Evolutionary conservation across 1,284 basidiomycete genomes (phyloP).

Genomic region (Ganoderma resinaceum): DNA sequence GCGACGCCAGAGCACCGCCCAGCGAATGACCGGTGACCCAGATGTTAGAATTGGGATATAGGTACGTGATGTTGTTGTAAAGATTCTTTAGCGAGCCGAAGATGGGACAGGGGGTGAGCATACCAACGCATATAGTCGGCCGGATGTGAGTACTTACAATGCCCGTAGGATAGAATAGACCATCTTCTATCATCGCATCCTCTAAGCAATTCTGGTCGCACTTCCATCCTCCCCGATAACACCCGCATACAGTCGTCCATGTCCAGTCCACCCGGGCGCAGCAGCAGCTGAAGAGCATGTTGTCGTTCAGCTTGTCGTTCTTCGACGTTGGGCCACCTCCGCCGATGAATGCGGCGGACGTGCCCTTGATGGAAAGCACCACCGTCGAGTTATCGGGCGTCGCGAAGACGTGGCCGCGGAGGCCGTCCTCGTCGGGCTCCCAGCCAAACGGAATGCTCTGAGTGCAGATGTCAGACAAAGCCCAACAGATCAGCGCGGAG

Average conservation of each 20-base stretch:
- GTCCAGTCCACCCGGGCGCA: conserved; percentile 95
- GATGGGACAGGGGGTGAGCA: background rate
- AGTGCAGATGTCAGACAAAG: background rate
- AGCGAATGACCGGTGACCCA: conserved; percentile 94
- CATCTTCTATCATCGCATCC: conserved; percentile 80
- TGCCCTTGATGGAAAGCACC: conserved; percentile 94
- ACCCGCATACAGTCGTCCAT: conserved; percentile 96
- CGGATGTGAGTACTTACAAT: conserved; percentile 56
- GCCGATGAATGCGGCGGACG: conserved; percentile 82
- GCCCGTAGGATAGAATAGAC: conserved; percentile 89
- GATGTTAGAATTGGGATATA: conserved; percentile 93
- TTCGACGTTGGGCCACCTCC: conserved; percentile 85
- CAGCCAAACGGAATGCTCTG: conserved; percentile 91
- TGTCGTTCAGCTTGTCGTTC: conserved; percentile 96
- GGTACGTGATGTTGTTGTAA: conserved; percentile 92
- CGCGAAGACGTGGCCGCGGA: conserved; percentile 92
- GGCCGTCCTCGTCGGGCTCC: conserved; percentile 87
- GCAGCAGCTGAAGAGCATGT: conserved; percentile 97
- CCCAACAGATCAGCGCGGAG: background rate
- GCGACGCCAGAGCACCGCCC: conserved; percentile 87
- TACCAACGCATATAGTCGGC: background rate
- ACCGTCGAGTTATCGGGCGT: conserved; percentile 86
- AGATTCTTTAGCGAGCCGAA: conserved; percentile 64
- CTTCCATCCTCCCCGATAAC: conserved; percentile 83
- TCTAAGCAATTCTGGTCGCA: conserved; percentile 90